These are phyloP conservation scores for Penicillium salamii DNA, from an alignment of 495 filamentous ascomycete species.

Conservation along the genomic window DNA sequence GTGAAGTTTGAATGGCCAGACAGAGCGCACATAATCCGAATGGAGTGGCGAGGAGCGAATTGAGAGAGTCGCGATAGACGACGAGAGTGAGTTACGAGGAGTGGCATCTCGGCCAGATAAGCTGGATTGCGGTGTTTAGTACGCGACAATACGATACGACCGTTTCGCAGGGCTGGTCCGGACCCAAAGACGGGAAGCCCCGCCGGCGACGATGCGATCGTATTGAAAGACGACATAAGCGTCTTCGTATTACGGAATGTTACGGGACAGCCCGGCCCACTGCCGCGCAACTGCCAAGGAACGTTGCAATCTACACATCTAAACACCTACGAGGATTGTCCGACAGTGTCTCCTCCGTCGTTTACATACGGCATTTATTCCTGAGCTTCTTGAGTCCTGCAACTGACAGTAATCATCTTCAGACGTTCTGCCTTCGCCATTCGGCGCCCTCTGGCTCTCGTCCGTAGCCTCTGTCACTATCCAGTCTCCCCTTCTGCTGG, in stretches of 20 bases:
- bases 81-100: slow-evolving; percentile 9
- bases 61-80: slow-evolving; percentile 2
- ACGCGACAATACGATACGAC: slow-evolving; percentile 3
- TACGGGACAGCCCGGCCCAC: slow-evolving; percentile 16
- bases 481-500: too few relatives aligned
- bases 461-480: too few relatives aligned
- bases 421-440: too few relatives aligned
- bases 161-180: not conserved
- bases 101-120: slow-evolving; percentile 22
- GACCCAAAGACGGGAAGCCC: not conserved
- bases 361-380: too few relatives aligned
- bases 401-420: too few relatives aligned
- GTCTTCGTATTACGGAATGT: slow-evolving; percentile 10
- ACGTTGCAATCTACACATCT: too few relatives aligned
- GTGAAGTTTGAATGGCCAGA: slow-evolving; percentile 26
- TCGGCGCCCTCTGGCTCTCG: too few relatives aligned
- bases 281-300: slow-evolving; percentile 20
- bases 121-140: slow-evolving; percentile 7
- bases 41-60: not conserved
- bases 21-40: slow-evolving; percentile 38
- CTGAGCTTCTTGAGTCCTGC: too few relatives aligned
- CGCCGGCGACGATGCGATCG: not conserved
- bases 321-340: too few relatives aligned
- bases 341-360: too few relatives aligned
- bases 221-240: not conserved